These are phyloP conservation scores for Rhizopogon rudus DNA, from an alignment of 768 basidiomycete genomes.

Conservation along the genomic window DNA sequence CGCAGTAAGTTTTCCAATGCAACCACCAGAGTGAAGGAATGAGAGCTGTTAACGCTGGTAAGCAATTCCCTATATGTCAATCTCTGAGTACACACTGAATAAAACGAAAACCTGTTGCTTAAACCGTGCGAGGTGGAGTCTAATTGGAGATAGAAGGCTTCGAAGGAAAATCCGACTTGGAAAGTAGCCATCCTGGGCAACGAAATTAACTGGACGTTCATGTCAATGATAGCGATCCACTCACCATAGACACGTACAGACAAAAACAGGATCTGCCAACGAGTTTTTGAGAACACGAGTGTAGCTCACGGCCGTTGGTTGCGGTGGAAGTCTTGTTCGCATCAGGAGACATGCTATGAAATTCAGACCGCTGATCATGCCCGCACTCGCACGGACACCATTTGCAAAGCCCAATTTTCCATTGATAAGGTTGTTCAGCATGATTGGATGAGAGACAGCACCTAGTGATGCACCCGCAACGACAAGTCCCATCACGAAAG, in stretches of 20 bases:
- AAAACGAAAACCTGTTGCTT: constrained; percentile 44
- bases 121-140: constrained; percentile 47
- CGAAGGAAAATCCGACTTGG: constrained; percentile 39
- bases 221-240: background rate
- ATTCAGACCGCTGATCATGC: constrained; percentile 33
- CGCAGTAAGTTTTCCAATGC: constrained; percentile 32
- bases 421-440: constrained; percentile 23
- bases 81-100: constrained; percentile 34
- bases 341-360: constrained; percentile 28
- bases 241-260: constrained; percentile 21
- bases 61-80: background rate
- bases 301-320: constrained; percentile 9
- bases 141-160: constrained; percentile 55
- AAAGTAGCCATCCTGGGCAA: constrained; percentile 14
- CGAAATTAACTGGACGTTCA: background rate
- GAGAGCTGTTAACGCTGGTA: constrained; percentile 23
- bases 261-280: constrained; percentile 17
- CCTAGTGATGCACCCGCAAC: constrained; percentile 33
- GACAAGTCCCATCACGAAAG: constrained; percentile 40
- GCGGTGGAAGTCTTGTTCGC: constrained; percentile 34
- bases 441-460: constrained; percentile 16
- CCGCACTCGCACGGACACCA: constrained; percentile 43
- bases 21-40: constrained; percentile 32
- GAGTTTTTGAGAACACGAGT: constrained; percentile 13
- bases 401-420: constrained; percentile 30